Percentiles rank a stretch among this genome's conserved stretches.
These are phyloP conservation scores for Rhazya stricta DNA, from an alignment of 257 asterid species.

Conservation along the genomic window DNA sequence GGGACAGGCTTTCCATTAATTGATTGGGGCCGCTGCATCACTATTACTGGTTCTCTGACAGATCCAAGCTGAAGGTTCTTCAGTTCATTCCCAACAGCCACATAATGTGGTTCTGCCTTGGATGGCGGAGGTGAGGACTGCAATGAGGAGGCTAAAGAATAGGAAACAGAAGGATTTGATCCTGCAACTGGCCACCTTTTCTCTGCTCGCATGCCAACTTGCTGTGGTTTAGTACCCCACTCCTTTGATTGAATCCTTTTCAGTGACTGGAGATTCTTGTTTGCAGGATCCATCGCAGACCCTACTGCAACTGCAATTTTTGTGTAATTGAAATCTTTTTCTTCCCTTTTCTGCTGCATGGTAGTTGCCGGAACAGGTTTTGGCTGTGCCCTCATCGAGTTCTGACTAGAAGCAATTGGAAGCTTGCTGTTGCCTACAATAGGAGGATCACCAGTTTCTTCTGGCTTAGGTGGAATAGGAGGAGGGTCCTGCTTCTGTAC, in stretches of 20 bases:
- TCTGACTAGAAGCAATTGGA: constrained; percentile 33
- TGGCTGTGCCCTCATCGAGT: constrained; percentile 30
- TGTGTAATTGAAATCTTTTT: constrained; percentile 65
- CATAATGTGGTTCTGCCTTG: constrained; percentile 38
- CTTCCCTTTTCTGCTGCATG: constrained; percentile 54
- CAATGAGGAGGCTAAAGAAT: constrained; percentile 38
- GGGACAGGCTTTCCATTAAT: constrained; percentile 32
- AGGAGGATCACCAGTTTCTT: constrained; percentile 60
- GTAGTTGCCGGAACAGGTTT: constrained; percentile 36
- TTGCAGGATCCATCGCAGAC: constrained; percentile 51
- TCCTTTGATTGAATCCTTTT: constrained; percentile 62
- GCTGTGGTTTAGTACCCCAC: constrained; percentile 57
- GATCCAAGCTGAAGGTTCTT: constrained; percentile 62
- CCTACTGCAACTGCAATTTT: constrained; percentile 42
- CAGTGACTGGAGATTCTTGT: constrained; percentile 41
- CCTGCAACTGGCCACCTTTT: constrained; percentile 53
- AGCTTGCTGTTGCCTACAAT: constrained; percentile 36
- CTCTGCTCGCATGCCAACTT: constrained; percentile 41
- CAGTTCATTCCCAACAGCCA: constrained; percentile 41
- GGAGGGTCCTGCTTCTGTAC: constrained; percentile 67
- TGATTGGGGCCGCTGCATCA: constrained; percentile 55
- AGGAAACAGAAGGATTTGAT: constrained; percentile 39
- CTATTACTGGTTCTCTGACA: constrained; percentile 52
- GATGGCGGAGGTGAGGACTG: constrained; percentile 42
- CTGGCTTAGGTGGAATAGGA: constrained; percentile 48